Evolutionary conservation across 371 early-diverging fungal genomes (phyloP).

Genomic region (Apophysomyces sp.): DNA sequence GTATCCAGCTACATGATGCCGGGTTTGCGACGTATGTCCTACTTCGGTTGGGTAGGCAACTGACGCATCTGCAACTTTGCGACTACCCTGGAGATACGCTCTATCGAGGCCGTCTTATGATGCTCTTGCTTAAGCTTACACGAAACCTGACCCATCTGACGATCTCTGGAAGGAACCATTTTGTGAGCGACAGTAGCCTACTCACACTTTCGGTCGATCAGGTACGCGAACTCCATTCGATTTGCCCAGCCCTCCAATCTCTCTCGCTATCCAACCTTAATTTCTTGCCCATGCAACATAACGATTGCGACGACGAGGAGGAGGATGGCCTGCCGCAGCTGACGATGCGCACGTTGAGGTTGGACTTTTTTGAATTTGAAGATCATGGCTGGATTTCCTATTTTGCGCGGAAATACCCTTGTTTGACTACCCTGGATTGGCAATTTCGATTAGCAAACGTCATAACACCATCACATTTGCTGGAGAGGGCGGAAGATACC

Average conservation of each 20-base stretch:
- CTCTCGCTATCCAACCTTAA: not conserved
- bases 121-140: not conserved
- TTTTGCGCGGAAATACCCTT: not conserved
- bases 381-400: not conserved
- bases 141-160: not conserved
- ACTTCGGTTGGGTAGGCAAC: not conserved
- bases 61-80: not conserved
- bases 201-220: not conserved
- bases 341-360: not conserved
- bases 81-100: not conserved
- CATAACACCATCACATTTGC: not conserved
- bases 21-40: not conserved
- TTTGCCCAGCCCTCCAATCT: not conserved
- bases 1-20: not conserved
- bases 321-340: not conserved
- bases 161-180: not conserved
- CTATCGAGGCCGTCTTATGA: not conserved
- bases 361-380: not conserved
- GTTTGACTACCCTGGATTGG: not conserved
- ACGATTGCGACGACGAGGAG: not conserved
- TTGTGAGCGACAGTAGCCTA: not conserved
- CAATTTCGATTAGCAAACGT: not conserved
- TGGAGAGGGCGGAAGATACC: not conserved
- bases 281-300: not conserved
- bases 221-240: not conserved